Conservation (phyloP, 2,329 filamentous ascomycete genomes). For the Colletotrichum somersetense region DNA sequence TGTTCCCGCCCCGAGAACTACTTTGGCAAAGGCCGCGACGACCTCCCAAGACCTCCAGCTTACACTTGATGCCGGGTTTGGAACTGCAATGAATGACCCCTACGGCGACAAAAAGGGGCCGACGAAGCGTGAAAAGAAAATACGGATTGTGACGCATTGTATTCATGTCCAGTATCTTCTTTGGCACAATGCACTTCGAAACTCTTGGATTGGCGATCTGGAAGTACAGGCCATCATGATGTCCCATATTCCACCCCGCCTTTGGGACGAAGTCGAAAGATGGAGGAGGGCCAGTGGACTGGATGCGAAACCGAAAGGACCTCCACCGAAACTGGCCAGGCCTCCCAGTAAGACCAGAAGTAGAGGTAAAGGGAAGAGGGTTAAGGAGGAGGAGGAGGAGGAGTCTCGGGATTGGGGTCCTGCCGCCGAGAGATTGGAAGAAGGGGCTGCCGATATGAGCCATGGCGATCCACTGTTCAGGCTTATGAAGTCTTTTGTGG, state of each 20-base stretch:
- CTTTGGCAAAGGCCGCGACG: constrained; percentile 58
- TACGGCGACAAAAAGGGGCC: constrained; percentile 83
- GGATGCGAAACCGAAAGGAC: constrained; percentile 54
- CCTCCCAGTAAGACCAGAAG: constrained; percentile 50
- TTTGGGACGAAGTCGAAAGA: constrained; percentile 79
- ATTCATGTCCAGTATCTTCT: constrained; percentile 90
- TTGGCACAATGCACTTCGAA: constrained; percentile 89
- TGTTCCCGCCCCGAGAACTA: constrained; percentile 57
- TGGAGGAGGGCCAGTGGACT: constrained; percentile 79
- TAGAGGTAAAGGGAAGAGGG: constrained; percentile 55
- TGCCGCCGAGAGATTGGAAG: constrained; percentile 76
- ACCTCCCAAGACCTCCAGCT: constrained; percentile 79
- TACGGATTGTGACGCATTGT: constrained; percentile 84
- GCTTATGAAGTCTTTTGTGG: constrained; percentile 79
- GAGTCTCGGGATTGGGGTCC: constrained; percentile 76
- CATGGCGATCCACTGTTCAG: constrained; percentile 84
- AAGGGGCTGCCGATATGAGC: constrained; percentile 80
- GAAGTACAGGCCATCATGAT: constrained; percentile 82
- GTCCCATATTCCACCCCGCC: constrained; percentile 75
- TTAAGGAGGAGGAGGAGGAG: constrained; percentile 41
- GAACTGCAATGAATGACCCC: constrained; percentile 71
- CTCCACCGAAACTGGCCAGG: constrained; percentile 48
- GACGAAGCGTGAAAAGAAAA: constrained; percentile 84
- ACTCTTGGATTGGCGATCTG: constrained; percentile 84
- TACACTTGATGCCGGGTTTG: constrained; percentile 72